A percentile compares a stretch with the other conserved stretches of the same genome.
Evolutionary conservation across 192 early-diverging fungal genomes (phyloP).

Genomic region (Entrophospora sp.): DNA sequence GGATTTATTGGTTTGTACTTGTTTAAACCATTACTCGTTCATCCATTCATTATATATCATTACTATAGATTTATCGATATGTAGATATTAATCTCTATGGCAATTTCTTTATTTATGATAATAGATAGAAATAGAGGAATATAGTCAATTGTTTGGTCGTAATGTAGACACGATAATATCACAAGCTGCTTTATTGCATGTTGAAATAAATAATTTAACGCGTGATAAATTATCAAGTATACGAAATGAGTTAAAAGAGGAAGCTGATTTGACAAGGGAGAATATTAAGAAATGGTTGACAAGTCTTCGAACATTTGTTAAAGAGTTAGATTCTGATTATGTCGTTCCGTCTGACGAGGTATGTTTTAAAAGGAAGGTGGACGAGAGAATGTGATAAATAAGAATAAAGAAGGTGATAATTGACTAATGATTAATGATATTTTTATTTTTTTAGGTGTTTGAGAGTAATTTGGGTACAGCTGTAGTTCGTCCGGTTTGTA

Average conservation of each 20-base stretch:
- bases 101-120: neutral
- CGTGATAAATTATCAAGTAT: neutral
- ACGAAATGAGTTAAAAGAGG: conserved; percentile 11
- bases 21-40: neutral
- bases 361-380: no score
- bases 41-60: neutral
- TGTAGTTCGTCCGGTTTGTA: conserved; percentile 16
- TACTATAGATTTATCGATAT: neutral
- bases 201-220: neutral
- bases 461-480: conserved; percentile 7
- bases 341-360: conserved; percentile 9
- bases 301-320: neutral
- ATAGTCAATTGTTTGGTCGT: conserved; percentile 13
- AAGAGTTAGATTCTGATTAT: conserved; percentile 4
- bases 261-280: neutral
- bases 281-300: conserved; percentile 15
- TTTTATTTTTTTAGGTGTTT: neutral
- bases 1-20: conserved; percentile 8
- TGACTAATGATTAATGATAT: neutral
- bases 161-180: neutral
- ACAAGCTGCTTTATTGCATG: neutral
- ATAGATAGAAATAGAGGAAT: conserved; percentile 15
- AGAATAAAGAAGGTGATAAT: neutral
- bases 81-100: neutral
- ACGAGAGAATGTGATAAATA: no score